phyloP scores from a whole-genome alignment of 371 early-diverging fungal genomes.

The Rhizomucor miehei region DNA sequence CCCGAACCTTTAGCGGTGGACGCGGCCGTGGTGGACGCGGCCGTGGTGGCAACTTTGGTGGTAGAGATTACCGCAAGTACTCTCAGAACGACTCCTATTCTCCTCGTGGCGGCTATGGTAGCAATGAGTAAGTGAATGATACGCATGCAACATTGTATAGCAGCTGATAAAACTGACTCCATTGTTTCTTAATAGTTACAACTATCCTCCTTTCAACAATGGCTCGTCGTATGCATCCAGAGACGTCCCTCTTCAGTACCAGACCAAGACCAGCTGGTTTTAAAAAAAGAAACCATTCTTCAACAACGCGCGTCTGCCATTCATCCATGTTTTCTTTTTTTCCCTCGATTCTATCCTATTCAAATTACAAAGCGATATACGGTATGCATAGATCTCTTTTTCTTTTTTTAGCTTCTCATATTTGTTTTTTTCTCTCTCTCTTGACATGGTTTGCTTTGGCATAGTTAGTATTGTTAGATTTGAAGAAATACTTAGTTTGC shows the following conservation, averaged over 20 bases:
- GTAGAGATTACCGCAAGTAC: slow-evolving; percentile 45
- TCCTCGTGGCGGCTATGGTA: slow-evolving; percentile 14
- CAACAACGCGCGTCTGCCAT: too few species aligned
- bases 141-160: too few species aligned
- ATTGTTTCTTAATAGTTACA: slow-evolving; percentile 2
- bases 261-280: slow-evolving; percentile 72
- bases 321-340: too few species aligned
- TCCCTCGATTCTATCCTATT: too few species aligned
- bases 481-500: too few species aligned
- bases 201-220: slow-evolving; percentile 14
- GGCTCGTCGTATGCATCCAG: slow-evolving; percentile 20
- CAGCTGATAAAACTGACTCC: not conserved
- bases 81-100: slow-evolving; percentile 8
- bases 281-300: slow-evolving; percentile 28
- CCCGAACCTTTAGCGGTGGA: slow-evolving; percentile 61
- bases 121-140: slow-evolving; percentile 21
- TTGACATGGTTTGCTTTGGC: too few species aligned
- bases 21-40: slow-evolving; percentile 65
- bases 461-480: too few species aligned
- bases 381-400: too few species aligned
- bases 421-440: too few species aligned
- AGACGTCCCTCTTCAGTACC: slow-evolving; percentile 33
- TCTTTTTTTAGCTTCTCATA: too few species aligned
- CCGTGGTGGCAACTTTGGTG: slow-evolving; percentile 49
- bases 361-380: too few species aligned